Conservation (phyloP, 225 moss, liverwort and hornwort genomes). For the Pseudoscleropodium purum region DNA sequence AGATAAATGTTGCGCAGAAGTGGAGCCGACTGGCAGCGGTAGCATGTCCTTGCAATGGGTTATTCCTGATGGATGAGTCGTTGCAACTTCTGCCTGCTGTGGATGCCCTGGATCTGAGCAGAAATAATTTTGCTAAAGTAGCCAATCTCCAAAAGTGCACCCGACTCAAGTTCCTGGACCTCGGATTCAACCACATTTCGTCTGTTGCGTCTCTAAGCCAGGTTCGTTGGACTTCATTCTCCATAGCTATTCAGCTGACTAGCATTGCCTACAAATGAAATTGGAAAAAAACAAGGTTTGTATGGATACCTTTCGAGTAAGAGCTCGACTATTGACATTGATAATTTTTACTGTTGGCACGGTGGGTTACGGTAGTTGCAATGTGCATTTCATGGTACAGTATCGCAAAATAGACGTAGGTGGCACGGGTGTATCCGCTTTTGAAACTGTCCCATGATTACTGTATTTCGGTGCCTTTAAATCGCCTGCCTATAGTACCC, state of each 20-base stretch:
- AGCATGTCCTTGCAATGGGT: slow-evolving; percentile 82
- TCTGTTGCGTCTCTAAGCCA: slow-evolving; percentile 61
- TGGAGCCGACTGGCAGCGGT: slow-evolving; percentile 80
- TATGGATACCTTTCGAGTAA: neutral
- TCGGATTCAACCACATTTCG: slow-evolving; percentile 88
- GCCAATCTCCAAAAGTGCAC: slow-evolving; percentile 77
- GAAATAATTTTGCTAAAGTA: slow-evolving; percentile 81
- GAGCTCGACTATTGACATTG: neutral
- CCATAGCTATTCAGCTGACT: neutral
- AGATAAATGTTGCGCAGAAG: slow-evolving; percentile 72
- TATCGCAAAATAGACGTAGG: neutral
- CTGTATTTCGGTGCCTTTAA: neutral
- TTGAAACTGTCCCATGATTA: neutral
- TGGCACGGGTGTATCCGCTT: neutral
- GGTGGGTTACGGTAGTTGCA: neutral
- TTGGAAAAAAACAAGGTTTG: neutral
- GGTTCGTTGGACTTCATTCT: slow-evolving; percentile 19
- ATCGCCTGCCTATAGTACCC: neutral
- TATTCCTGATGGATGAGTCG: slow-evolving; percentile 92
- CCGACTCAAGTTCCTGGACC: slow-evolving; percentile 76
- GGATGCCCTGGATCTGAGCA: slow-evolving; percentile 81
- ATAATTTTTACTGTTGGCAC: neutral
- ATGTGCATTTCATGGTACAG: neutral
- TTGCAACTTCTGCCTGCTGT: slow-evolving; percentile 85
- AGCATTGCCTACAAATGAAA: neutral